Evolutionary conservation across 2,329 filamentous ascomycete species (phyloP), one percentile per base, ranked within the genome.

Genomic region (Huntiella abstrusa): DNA sequence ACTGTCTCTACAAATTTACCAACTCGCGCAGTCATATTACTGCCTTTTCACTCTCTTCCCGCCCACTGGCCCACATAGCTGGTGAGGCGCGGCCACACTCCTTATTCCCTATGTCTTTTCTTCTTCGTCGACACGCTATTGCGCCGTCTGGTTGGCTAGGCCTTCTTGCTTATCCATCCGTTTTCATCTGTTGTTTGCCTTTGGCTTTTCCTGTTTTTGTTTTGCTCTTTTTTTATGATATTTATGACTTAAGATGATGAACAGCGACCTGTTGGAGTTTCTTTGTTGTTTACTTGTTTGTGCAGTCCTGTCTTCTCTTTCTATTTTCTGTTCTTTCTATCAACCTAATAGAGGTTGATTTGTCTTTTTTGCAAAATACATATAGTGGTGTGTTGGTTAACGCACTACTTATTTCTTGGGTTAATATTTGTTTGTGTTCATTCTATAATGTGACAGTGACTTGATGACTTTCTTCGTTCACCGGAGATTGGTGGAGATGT

Each of bases 201-300:
- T 41, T 12, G 32, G 16, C 41, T 42, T 38, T 41, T 12, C 32
- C 42, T 41, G 19, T 41, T 32, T 32, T 42, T 43, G 28, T 33
- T 41, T 34, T 33, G 11, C 33, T 35, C 19, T 35, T 42, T 33
- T 43, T 34, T 48, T 45, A 51, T 43, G 45, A 49, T 19, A 17
- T 33, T 49, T 48, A 45, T 41, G 42, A 36, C 22, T 32, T 41
- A 36, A 43, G 42, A 38, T 46, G 17, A 45, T 45, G 45, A 42
- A 17, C 45, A 44, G 46, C 49, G 37, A 38, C 28, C 38, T 48
- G 13, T 10, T 46, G 19, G 6, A 13, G 5, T 22, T 3, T 44
- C 32, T 16, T 33, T 33, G 5, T 41, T 49, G 35, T 17, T 50
- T 51, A 36, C 47, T 39, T 47, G 33, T 32, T 13, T 48, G 6